Evolutionary conservation across 2,329 filamentous ascomycete species (phyloP), one percentile per base, ranked within the genome.

Genomic region (Nannizziopsis arthrosporioides): DNA sequence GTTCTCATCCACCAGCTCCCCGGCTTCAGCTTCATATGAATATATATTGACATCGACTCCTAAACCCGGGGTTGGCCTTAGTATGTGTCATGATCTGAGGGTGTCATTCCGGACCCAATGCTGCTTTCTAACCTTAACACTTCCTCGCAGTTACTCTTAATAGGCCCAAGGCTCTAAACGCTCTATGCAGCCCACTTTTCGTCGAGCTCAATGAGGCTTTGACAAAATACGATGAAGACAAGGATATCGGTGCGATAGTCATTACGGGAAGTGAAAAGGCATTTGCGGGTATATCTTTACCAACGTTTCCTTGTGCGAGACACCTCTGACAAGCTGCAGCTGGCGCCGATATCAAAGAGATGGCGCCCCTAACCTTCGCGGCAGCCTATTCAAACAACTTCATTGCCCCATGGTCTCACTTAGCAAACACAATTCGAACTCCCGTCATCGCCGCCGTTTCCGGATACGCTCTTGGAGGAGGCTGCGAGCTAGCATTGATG

Each of bases 311-410:
- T 36, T n/a, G 15, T 10, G 15, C 30, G 10, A 18, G 10, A 32
- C 19, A 34, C 4, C 12, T n/a, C 31, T 18, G 42, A 50, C 51
- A 35, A 38, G 27, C 39, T 34, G 46, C 60, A 64, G 90, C 92
- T 39, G 92, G 92, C 44, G 92, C 92, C 52, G 92, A 98, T 68
- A 98, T 98, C 73, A 96, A 96, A 69, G 92, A 98, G 70, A 98
- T 98, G 92, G 85, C 87, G 27, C 82, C 87, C 52, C 79, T 95
- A 35, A 89, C 82, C 48, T 98, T 98, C 70, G 78, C 85, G 54
- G 73, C 82, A 55, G 90, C 92, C 35, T 96, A 95, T 72, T 84
- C 80, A 42, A 80, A 73, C 56, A 86, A 93, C 63, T 98, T 98
- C 68, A 96, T 98, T 67, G 88, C 94, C 64, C 81, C 81, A 8